Conservation (phyloP, 257 asterid genomes). For the Plantago major region DNA sequence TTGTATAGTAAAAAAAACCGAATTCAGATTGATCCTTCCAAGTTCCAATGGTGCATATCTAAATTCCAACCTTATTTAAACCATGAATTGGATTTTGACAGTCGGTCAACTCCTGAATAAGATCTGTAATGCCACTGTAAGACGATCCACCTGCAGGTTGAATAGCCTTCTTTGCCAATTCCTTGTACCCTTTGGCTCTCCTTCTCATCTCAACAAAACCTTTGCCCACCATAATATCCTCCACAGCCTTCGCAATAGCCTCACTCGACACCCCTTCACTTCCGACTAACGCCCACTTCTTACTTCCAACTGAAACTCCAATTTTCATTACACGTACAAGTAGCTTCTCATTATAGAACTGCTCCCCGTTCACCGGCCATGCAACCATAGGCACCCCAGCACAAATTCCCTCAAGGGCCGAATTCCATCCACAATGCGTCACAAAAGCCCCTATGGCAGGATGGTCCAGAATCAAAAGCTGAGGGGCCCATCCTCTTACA, state of each 20-base stretch:
- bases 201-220: conserved; percentile 26
- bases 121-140: neutral
- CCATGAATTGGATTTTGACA: no score
- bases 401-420: neutral
- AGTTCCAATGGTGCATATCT: no score
- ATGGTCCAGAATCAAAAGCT: neutral
- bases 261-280: conserved; percentile 23
- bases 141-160: conserved; percentile 43
- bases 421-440: conserved; percentile 4
- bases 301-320: no score
- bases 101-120: conserved; percentile 8
- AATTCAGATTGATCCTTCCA: no score
- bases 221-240: conserved; percentile 26
- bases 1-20: no score
- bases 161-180: conserved; percentile 29
- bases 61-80: no score
- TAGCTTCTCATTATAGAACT: no score
- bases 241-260: conserved; percentile 23
- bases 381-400: conserved; percentile 11
- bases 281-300: neutral
- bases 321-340: no score
- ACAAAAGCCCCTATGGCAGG: neutral
- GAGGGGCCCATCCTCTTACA: conserved; percentile 3
- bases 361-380: no score
- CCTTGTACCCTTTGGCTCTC: conserved; percentile 22